These are phyloP conservation scores for Tuber brumale DNA, from an alignment of 495 filamentous ascomycete species.

Conservation along the genomic window DNA sequence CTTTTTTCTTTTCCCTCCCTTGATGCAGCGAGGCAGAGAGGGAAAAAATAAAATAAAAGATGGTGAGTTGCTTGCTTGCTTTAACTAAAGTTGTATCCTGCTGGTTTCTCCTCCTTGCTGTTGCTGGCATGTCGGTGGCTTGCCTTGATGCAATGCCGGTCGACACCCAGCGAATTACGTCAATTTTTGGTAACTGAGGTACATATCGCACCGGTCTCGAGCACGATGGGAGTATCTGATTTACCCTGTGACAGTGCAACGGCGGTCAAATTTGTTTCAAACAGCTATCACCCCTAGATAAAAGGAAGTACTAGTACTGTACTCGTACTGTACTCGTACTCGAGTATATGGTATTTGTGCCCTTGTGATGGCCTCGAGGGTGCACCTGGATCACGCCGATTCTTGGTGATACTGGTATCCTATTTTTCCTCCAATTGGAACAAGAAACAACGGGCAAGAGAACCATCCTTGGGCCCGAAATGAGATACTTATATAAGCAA, in stretches of 20 bases:
- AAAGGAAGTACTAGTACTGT: not conserved
- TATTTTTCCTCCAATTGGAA: not conserved
- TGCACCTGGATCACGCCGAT: not conserved
- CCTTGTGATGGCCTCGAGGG: not conserved
- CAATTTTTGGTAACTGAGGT: not conserved
- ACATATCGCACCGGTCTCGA: not conserved
- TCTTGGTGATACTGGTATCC: not conserved
- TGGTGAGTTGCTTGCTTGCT: not conserved
- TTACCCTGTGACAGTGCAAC: not conserved
- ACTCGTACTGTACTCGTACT: too few species aligned
- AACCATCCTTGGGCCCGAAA: not conserved
- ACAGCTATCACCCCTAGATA: not conserved
- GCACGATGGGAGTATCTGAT: not conserved
- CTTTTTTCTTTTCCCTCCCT: not conserved
- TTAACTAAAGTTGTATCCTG: slow-evolving; percentile 13
- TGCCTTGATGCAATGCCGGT: not conserved
- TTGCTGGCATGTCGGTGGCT: slow-evolving; percentile 2
- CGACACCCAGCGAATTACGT: slow-evolving; percentile 1
- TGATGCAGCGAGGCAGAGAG: not conserved
- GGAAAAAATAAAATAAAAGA: not conserved
- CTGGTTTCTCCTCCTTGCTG: slow-evolving; percentile 8
- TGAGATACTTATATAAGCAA: not conserved
- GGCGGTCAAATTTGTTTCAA: not conserved
- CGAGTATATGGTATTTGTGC: not conserved
- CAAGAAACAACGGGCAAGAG: not conserved